phyloP scores from a whole-genome alignment of 1,284 basidiomycete genomes.

The Trichosporon asahii region DNA sequence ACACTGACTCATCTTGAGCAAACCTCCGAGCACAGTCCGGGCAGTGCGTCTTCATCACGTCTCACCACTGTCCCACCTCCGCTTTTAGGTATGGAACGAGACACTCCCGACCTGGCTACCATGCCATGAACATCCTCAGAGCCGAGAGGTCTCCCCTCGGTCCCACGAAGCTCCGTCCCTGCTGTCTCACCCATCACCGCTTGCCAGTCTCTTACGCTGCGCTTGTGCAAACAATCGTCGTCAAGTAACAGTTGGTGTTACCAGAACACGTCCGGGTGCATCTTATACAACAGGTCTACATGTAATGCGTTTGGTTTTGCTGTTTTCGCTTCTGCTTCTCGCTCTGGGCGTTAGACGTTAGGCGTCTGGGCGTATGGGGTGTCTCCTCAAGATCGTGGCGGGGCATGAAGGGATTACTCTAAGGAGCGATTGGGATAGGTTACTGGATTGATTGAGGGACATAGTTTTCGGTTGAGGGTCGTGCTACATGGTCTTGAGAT shows the following conservation, averaged over 20 bases:
- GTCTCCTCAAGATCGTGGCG: conserved; percentile 1
- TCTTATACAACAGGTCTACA: conserved; percentile 10
- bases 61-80: no score
- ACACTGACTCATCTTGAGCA: no score
- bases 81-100: no score
- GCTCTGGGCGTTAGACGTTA: not conserved
- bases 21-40: no score
- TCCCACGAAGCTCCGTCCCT: no score
- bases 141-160: no score
- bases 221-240: not conserved
- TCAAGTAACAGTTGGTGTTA: not conserved
- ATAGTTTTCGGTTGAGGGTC: not conserved
- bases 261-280: not conserved
- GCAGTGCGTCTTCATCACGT: no score
- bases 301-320: not conserved
- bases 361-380: not conserved
- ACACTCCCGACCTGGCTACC: no score
- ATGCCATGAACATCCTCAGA: no score
- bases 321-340: no score
- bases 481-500: not conserved
- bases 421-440: not conserved
- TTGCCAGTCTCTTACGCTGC: no score
- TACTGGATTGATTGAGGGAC: not conserved
- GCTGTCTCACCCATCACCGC: no score
- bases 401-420: not conserved